Conservation (phyloP, 2,329 filamentous ascomycete genomes). For the Phoma sp. region DNA sequence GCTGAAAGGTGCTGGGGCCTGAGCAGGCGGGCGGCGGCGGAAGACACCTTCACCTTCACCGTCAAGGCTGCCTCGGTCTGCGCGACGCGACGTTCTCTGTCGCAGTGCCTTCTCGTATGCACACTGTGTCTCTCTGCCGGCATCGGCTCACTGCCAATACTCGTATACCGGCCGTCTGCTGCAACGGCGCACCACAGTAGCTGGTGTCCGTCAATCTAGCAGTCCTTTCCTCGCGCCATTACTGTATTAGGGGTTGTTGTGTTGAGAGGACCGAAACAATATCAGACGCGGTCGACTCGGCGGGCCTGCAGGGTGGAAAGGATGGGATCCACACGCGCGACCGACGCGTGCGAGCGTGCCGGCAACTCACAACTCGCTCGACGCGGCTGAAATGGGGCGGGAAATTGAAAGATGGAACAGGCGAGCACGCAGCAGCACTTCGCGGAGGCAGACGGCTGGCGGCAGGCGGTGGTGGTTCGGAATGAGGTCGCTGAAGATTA, state of each 20-base stretch:
- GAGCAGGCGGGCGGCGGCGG: slow-evolving; percentile 17
- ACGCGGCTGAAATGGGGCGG: slow-evolving; percentile 17
- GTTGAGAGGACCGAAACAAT: slow-evolving; percentile 13
- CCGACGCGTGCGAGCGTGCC: slow-evolving; percentile 32
- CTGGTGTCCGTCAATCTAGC: slow-evolving; percentile 39
- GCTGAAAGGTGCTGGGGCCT: slow-evolving; percentile 24
- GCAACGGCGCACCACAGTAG: slow-evolving; percentile 80
- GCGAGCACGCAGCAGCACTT: slow-evolving; percentile 16
- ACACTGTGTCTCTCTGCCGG: slow-evolving; percentile 56
- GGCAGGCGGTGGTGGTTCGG: slow-evolving; percentile 32
- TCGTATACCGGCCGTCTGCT: slow-evolving; percentile 85
- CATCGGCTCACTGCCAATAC: slow-evolving; percentile 72
- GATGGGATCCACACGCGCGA: slow-evolving; percentile 32
- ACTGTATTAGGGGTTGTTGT: slow-evolving; percentile 25
- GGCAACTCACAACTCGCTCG: slow-evolving; percentile 13
- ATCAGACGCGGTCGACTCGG: slow-evolving; percentile 27
- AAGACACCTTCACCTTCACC: slow-evolving; percentile 24
- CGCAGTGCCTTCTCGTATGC: slow-evolving; percentile 21
- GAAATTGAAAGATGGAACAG: slow-evolving; percentile 2
- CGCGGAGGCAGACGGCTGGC: slow-evolving; percentile 24
- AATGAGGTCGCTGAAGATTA: slow-evolving; percentile 18
- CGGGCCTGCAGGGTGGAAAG: slow-evolving; percentile 30
- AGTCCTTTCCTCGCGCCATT: slow-evolving; percentile 33
- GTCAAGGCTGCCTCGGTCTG: slow-evolving; percentile 24
- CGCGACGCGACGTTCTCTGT: slow-evolving; percentile 27